These are phyloP conservation scores for Lentinula edodes DNA, from an alignment of 768 basidiomycete species.

Conservation along the genomic window DNA sequence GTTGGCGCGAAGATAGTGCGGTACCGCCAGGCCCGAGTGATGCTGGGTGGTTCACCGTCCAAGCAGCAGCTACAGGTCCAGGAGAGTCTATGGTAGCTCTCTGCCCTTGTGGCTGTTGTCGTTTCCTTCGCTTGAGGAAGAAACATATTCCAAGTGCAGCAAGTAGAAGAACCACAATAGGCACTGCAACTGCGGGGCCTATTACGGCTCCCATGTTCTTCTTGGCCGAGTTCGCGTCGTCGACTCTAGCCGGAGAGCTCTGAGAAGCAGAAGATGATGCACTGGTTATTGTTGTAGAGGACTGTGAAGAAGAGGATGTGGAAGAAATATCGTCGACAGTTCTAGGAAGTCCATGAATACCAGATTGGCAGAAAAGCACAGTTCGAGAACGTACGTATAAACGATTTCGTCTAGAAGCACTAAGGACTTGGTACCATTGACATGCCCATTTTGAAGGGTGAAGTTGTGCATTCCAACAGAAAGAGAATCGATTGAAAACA, in stretches of 20 bases:
- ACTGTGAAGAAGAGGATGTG: neutral
- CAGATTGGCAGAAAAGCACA: neutral
- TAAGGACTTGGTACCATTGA: slow-evolving; percentile 17
- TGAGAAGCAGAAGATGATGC: neutral
- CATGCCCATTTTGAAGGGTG: slow-evolving; percentile 22
- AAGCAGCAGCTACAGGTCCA: neutral
- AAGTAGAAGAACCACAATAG: neutral
- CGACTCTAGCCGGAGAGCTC: neutral
- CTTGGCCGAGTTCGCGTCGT: neutral
- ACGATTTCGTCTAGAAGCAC: slow-evolving; percentile 23
- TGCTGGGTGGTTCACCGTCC: neutral
- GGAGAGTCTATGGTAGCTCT: neutral
- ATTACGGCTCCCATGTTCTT: neutral
- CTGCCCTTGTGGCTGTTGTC: neutral
- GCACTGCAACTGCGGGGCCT: neutral
- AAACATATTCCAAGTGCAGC: neutral
- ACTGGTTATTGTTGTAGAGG: neutral
- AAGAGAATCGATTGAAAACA: slow-evolving; percentile 21
- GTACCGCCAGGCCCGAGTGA: neutral
- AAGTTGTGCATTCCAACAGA: slow-evolving; percentile 20
- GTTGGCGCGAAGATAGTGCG: neutral
- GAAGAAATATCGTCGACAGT: neutral
- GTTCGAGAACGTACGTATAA: slow-evolving; percentile 18
- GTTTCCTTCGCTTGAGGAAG: neutral
- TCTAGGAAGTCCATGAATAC: neutral